A percentile compares a stretch with the other conserved stretches of the same genome.
phyloP scores from a whole-genome alignment of 176 grass and related monocot species.

The Lolium perenne region DNA sequence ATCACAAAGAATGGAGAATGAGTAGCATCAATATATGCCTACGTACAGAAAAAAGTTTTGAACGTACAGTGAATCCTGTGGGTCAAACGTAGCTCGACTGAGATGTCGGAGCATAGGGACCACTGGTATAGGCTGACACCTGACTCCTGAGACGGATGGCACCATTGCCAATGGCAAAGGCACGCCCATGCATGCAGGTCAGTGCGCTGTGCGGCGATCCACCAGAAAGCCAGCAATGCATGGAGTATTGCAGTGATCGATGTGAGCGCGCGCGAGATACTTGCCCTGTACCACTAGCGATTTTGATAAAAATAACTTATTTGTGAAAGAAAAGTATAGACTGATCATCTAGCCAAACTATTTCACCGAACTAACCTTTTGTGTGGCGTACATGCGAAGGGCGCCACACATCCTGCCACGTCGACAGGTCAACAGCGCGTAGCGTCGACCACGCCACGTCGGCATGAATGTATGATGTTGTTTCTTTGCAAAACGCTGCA shows the following conservation, averaged over 20 bases:
- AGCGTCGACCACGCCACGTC: no score
- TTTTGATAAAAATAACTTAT: no score
- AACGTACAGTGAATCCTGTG: background rate
- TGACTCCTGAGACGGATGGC: slow-evolving; percentile 24
- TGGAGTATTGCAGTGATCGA: background rate
- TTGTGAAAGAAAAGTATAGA: no score
- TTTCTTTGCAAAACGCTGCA: no score
- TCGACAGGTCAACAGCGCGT: no score
- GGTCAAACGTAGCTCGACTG: background rate
- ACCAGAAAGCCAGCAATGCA: background rate
- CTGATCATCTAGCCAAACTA: no score
- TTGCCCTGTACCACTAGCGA: no score
- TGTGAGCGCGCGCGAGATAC: background rate
- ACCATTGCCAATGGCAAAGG: background rate
- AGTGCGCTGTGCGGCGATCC: background rate
- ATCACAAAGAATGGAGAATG: background rate
- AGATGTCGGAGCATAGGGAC: background rate
- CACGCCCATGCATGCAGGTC: background rate
- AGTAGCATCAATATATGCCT: background rate
- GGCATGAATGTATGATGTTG: no score
- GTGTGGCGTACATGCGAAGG: no score
- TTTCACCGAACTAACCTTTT: no score
- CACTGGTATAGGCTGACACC: slow-evolving; percentile 34
- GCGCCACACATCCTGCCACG: no score
- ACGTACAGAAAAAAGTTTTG: no score